These are phyloP conservation scores for Mycena rebaudengoi DNA, from an alignment of 768 basidiomycete genomes.

Conservation along the genomic window DNA sequence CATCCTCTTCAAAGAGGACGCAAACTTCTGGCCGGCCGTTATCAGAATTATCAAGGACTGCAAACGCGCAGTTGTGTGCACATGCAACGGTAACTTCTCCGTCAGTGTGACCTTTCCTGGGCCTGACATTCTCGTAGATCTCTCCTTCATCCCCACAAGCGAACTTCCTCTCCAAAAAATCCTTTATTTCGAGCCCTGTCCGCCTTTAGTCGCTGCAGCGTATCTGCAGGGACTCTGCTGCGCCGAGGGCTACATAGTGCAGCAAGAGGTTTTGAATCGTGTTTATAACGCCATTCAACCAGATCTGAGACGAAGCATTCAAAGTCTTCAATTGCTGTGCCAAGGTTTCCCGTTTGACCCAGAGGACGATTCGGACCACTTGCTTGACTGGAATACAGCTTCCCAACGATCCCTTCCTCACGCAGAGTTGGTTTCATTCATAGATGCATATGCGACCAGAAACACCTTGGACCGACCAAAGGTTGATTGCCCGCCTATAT, in stretches of 20 bases:
- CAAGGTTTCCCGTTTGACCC: conserved; percentile 39
- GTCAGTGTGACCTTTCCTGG: background rate
- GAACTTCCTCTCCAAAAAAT: conserved; percentile 83
- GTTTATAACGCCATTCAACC: too few species aligned
- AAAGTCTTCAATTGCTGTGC: conserved; percentile 62
- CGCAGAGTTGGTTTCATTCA: conserved; percentile 61
- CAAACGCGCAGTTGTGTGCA: conserved; percentile 89
- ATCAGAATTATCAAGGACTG: conserved; percentile 84
- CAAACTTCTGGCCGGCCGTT: conserved; percentile 86
- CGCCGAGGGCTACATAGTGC: conserved; percentile 60
- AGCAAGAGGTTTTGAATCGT: conserved; percentile 49
- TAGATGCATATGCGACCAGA: conserved; percentile 59
- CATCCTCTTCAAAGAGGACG: conserved; percentile 88
- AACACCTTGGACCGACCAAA: conserved; percentile 43
- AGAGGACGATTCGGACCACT: conserved; percentile 13
- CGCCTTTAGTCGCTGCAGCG: conserved; percentile 60
- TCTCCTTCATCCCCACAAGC: conserved; percentile 70
- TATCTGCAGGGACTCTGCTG: conserved; percentile 75
- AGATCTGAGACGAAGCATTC: conserved; percentile 77
- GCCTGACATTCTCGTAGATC: conserved; percentile 59
- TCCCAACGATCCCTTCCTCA: conserved; percentile 25
- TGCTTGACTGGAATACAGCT: conserved; percentile 29
- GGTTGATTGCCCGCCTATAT: conserved; percentile 41
- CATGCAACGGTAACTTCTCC: conserved; percentile 81
- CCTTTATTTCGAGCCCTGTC: conserved; percentile 71